Conservation (phyloP, 345 rosid genomes). For the Physaria fendleri region DNA sequence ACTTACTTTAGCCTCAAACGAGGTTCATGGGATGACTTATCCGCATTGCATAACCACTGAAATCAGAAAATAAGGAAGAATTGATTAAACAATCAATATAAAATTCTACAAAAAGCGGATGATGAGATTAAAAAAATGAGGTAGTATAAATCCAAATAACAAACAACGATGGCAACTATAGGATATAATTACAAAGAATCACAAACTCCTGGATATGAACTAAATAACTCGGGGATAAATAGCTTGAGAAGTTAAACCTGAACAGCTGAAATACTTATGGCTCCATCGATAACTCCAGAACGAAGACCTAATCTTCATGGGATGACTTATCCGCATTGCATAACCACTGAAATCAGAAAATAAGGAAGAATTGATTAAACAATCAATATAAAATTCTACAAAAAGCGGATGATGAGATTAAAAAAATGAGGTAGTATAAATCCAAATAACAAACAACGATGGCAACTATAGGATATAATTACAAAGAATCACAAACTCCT, state of each 20-base stretch:
- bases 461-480: neutral
- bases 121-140: neutral
- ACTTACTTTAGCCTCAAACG: slow-evolving; percentile 77
- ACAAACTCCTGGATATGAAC: neutral
- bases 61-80: neutral
- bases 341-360: slow-evolving; percentile 53
- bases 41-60: slow-evolving; percentile 97
- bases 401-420: neutral
- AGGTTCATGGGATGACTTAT: slow-evolving; percentile 94
- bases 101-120: neutral
- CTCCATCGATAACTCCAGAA: slow-evolving; percentile 85
- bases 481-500: neutral
- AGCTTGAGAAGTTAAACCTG: slow-evolving; percentile 43
- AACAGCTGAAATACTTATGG: slow-evolving; percentile 91
- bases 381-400: neutral
- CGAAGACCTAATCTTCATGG: slow-evolving; percentile 78
- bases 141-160: neutral
- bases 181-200: neutral
- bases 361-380: neutral
- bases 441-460: no score
- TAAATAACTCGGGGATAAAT: neutral
- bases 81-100: neutral
- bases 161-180: neutral
- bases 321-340: slow-evolving; percentile 98
- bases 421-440: neutral